Conservation (phyloP, 1,284 basidiomycete species). For the Cystobasidium slooffiae region DNA sequence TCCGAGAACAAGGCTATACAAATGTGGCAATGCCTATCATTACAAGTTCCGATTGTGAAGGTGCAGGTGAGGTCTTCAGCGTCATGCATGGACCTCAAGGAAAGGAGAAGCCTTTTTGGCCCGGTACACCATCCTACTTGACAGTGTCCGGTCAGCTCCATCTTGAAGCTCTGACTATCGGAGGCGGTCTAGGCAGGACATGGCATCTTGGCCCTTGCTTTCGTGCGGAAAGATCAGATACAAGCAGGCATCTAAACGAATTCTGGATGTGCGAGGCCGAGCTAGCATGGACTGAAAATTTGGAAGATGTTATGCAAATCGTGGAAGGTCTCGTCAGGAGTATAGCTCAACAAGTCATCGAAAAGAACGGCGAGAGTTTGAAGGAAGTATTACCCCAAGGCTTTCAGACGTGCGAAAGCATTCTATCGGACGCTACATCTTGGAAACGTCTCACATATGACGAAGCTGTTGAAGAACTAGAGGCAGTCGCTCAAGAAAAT, state of each 20-base stretch:
- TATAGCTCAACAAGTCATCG: constrained; percentile 5
- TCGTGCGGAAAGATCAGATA: constrained; percentile 86
- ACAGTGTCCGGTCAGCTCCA: constrained; percentile 96
- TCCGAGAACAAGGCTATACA: constrained; percentile 68
- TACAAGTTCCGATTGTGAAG: constrained; percentile 92
- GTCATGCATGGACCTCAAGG: constrained; percentile 34
- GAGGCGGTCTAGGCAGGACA: constrained; percentile 69
- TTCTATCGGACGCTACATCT: neutral
- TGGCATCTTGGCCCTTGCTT: constrained; percentile 93
- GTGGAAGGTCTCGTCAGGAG: constrained; percentile 69
- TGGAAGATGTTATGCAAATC: constrained; percentile 68
- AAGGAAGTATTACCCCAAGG: constrained; percentile 26
- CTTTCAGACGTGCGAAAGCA: neutral
- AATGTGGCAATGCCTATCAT: constrained; percentile 83
- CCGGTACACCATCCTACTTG: constrained; percentile 72
- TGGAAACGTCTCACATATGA: constrained; percentile 34
- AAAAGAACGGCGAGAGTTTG: neutral
- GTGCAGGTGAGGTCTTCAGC: constrained; percentile 88
- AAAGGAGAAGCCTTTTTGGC: constrained; percentile 24
- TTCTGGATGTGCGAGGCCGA: constrained; percentile 99
- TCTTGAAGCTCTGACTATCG: constrained; percentile 81
- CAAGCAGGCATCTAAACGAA: constrained; percentile 90
- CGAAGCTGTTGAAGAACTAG: constrained; percentile 46
- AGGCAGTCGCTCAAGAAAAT: constrained; percentile 47
- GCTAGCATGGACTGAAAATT: constrained; percentile 66